Evolutionary conservation across 345 rosid genomes (phyloP).

Genomic region (Populus pruinosa): DNA sequence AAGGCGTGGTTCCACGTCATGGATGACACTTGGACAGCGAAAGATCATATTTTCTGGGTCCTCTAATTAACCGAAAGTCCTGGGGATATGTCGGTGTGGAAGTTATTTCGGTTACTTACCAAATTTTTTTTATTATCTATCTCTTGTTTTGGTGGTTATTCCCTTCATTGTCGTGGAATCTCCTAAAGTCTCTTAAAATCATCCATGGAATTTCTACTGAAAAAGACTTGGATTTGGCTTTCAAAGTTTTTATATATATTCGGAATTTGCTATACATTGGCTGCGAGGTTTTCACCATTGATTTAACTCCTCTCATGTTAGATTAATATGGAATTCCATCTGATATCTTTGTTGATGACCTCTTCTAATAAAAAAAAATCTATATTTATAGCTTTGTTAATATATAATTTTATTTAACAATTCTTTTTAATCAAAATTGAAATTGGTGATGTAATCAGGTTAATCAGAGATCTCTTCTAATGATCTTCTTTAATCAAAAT

Average conservation of each 20-base stretch:
- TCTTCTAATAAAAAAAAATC: no score
- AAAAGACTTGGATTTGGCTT: background rate
- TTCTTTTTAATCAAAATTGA: no score
- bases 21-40: constrained; percentile 2
- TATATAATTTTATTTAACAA: no score
- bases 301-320: no score
- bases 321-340: no score
- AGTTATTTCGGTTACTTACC: constrained; percentile 38
- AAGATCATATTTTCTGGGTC: background rate
- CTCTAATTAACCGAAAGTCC: constrained; percentile 20
- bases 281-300: background rate
- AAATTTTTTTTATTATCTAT: background rate
- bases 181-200: background rate
- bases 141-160: background rate
- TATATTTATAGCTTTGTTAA: no score
- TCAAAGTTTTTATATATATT: no score
- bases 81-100: constrained; percentile 19
- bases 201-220: background rate
- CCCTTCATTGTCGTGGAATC: constrained; percentile 1
- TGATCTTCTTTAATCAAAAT: no score
- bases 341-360: no score
- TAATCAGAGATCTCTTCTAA: no score
- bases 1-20: background rate
- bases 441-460: no score
- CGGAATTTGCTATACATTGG: background rate